These are phyloP conservation scores for Zasmidium cellare DNA, from an alignment of 2,329 filamentous ascomycete species.

Conservation along the genomic window DNA sequence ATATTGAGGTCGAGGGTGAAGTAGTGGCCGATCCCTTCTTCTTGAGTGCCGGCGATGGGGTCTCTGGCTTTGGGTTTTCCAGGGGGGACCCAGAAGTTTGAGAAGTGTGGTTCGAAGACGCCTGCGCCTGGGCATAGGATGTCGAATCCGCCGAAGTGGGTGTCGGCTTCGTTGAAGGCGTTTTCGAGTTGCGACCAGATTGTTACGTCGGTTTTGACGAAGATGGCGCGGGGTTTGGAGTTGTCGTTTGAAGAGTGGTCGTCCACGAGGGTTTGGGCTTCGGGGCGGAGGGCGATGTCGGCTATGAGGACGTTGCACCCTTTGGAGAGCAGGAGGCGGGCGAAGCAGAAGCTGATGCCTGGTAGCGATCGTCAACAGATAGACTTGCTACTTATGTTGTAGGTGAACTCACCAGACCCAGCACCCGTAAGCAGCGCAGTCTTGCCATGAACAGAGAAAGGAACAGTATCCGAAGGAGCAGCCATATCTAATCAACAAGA, in stretches of 20 bases:
- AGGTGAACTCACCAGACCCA: constrained; percentile 38
- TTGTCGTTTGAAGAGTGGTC: constrained; percentile 29
- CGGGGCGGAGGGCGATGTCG: constrained; percentile 48
- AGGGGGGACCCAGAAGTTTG: constrained; percentile 52
- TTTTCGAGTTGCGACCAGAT: constrained; percentile 51
- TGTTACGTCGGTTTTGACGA: constrained; percentile 49
- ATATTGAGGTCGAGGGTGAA: constrained; percentile 48
- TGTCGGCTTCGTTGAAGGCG: constrained; percentile 51
- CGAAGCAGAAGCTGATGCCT: constrained; percentile 52
- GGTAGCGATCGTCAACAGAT: background rate
- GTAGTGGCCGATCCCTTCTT: constrained; percentile 36
- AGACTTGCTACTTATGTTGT: background rate
- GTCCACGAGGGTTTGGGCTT: constrained; percentile 46
- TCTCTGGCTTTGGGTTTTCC: constrained; percentile 40
- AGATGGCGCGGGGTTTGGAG: constrained; percentile 40
- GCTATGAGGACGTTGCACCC: constrained; percentile 52
- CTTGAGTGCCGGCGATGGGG: constrained; percentile 25
- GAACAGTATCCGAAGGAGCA: constrained; percentile 18
- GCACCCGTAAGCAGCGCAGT: constrained; percentile 51
- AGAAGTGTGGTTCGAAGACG: constrained; percentile 49
- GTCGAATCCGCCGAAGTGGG: constrained; percentile 49
- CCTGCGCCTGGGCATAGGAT: constrained; percentile 53
- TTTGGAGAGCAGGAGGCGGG: constrained; percentile 43
- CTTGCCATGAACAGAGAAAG: constrained; percentile 46
- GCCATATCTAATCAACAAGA: constrained; percentile 17